Evolutionary conservation across 139 green algal species (phyloP).

Genomic region (Yamagishiella unicocca): DNA sequence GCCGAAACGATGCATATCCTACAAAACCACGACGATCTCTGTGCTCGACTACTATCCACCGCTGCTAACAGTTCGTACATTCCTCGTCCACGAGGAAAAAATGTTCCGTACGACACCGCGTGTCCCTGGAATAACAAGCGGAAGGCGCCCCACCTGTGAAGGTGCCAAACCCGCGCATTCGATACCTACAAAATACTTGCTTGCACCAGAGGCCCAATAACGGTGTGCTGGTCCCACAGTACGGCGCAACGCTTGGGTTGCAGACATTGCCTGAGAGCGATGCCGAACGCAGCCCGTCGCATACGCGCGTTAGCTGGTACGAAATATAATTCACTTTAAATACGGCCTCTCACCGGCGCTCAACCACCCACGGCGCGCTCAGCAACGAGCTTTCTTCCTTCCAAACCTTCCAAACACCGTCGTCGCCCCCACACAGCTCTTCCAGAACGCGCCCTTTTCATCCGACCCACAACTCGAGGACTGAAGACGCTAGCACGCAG

Average conservation of each 20-base stretch:
- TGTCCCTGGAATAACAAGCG: too few relatives aligned
- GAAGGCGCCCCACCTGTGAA: too few relatives aligned
- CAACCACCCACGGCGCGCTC: neutral
- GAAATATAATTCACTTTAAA: constrained; percentile 9
- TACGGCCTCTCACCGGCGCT: neutral
- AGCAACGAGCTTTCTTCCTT: neutral
- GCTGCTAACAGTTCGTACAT: too few relatives aligned
- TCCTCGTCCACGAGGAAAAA: too few relatives aligned
- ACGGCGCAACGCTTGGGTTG: neutral
- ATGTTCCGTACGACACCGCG: too few relatives aligned
- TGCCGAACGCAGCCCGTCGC: neutral
- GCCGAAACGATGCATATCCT: too few relatives aligned
- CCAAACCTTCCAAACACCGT: neutral
- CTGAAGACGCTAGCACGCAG: neutral
- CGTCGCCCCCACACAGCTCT: neutral
- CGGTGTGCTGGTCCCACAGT: neutral
- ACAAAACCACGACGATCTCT: too few relatives aligned
- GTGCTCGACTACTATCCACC: too few relatives aligned
- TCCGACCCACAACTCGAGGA: too few relatives aligned
- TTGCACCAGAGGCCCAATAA: too few relatives aligned
- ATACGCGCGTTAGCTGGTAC: neutral
- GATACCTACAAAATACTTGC: too few relatives aligned
- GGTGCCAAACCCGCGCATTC: too few relatives aligned
- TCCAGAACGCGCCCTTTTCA: neutral
- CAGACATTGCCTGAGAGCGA: neutral